A percentile compares a stretch with the other conserved stretches of the same genome.
phyloP scores from a whole-genome alignment of 441 rosid species.

The Erysimum cheiri region DNA sequence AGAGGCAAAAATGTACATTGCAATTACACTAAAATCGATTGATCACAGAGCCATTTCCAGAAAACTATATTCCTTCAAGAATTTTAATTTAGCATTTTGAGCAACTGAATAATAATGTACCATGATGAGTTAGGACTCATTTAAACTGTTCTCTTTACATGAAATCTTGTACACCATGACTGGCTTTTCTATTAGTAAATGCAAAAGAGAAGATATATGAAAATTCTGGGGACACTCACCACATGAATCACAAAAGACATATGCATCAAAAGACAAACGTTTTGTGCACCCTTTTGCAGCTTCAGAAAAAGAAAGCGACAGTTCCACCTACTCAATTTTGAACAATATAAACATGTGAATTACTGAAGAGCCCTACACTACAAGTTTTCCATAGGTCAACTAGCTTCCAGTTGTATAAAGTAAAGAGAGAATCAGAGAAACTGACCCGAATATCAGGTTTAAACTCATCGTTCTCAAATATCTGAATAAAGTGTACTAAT shows the following conservation, averaged over 20 bases:
- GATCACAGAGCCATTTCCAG: conserved; percentile 22
- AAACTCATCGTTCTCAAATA: conserved; percentile 70
- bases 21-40: conserved; percentile 5
- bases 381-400: conserved; percentile 22
- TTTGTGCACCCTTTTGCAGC: conserved; percentile 89
- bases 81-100: conserved; percentile 10
- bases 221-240: conserved; percentile 54
- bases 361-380: conserved; percentile 20
- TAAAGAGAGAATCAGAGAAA: conserved; percentile 32
- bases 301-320: conserved; percentile 80
- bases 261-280: conserved; percentile 71
- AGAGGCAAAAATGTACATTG: conserved; percentile 7
- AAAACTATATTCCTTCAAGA: conserved; percentile 13
- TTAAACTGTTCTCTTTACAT: conserved; percentile 14
- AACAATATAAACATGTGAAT: conserved; percentile 32
- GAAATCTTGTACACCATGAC: conserved; percentile 15
- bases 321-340: conserved; percentile 61
- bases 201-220: conserved; percentile 29
- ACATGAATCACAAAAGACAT: conserved; percentile 82
- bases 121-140: conserved; percentile 16
- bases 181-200: conserved; percentile 22
- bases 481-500: conserved; percentile 52
- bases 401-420: conserved; percentile 26
- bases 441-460: conserved; percentile 76
- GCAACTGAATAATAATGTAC: conserved; percentile 15